These are phyloP conservation scores for Ascoidea rubescens DNA, from an alignment of 805 yeast species.

Conservation along the genomic window DNA sequence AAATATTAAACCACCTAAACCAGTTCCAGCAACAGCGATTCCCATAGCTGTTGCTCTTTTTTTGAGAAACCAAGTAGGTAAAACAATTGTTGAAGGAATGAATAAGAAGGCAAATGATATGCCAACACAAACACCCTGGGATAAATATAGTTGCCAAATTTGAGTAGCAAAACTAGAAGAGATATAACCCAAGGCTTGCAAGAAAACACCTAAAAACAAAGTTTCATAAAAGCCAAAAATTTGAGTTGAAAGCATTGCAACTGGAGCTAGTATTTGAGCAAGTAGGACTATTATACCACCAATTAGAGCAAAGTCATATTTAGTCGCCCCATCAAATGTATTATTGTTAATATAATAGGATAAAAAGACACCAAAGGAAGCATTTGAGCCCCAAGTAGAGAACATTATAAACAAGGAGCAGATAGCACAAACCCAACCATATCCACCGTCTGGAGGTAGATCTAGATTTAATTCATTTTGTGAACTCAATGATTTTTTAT, in stretches of 20 bases:
- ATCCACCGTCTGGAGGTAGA: constrained; percentile 29
- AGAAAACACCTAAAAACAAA: constrained; percentile 31
- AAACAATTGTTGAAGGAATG: constrained; percentile 41
- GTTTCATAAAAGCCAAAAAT: constrained; percentile 32
- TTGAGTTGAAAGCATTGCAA: constrained; percentile 31
- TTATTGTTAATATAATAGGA: constrained; percentile 28
- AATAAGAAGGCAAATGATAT: constrained; percentile 35
- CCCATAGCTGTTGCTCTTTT: constrained; percentile 33
- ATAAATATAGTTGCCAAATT: constrained; percentile 51
- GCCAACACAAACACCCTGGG: constrained; percentile 58
- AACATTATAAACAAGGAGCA: constrained; percentile 20
- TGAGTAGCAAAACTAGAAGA: constrained; percentile 46
- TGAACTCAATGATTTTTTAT: constrained; percentile 10
- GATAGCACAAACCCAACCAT: constrained; percentile 35
- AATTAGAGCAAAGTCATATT: constrained; percentile 38
- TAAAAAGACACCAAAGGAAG: constrained; percentile 40
- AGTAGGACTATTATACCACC: constrained; percentile 40
- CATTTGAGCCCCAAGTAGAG: constrained; percentile 41
- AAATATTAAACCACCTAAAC: constrained; percentile 23
- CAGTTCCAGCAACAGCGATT: constrained; percentile 18
- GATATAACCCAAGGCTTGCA: constrained; percentile 40
- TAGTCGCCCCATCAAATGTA: constrained; percentile 33
- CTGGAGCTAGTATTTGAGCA: constrained; percentile 50
- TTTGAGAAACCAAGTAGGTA: constrained; percentile 62
- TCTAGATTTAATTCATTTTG: too few relatives aligned